Evolutionary conservation across 2,329 filamentous ascomycete genomes (phyloP).

Genomic region (Aureobasidium sp.): DNA sequence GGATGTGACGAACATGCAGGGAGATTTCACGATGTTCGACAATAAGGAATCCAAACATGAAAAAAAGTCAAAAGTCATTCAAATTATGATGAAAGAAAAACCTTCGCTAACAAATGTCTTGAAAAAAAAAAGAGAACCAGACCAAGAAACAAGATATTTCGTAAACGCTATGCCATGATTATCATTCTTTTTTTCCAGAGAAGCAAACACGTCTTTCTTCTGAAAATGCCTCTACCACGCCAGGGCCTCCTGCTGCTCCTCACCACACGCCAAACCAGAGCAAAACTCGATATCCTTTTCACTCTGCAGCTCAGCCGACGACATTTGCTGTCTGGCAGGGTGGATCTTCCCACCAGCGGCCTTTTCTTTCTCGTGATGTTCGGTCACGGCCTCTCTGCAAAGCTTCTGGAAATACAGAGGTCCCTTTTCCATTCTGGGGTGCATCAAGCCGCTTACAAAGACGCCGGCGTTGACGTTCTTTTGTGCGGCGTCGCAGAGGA

Average conservation of each 20-base stretch:
- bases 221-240: background rate
- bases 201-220: background rate
- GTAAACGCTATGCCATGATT: constrained; percentile 11
- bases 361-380: constrained; percentile 44
- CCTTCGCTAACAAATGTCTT: too few species aligned
- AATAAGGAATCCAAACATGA: too few species aligned
- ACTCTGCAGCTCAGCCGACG: background rate
- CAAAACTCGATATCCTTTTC: constrained; percentile 13
- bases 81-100: too few species aligned
- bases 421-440: constrained; percentile 51
- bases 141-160: too few species aligned
- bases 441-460: constrained; percentile 57
- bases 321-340: constrained; percentile 39
- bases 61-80: too few species aligned
- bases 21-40: too few species aligned
- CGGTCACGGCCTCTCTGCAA: constrained; percentile 43
- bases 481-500: constrained; percentile 53
- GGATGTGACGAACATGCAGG: too few species aligned
- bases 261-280: constrained; percentile 6
- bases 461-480: constrained; percentile 55
- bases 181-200: constrained; percentile 1
- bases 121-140: background rate
- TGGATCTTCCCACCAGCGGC: constrained; percentile 44
- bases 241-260: constrained; percentile 10
- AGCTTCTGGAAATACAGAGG: constrained; percentile 45